phyloP scores from a whole-genome alignment of 23 red algal genomes.

The Gracilaria caudata region DNA sequence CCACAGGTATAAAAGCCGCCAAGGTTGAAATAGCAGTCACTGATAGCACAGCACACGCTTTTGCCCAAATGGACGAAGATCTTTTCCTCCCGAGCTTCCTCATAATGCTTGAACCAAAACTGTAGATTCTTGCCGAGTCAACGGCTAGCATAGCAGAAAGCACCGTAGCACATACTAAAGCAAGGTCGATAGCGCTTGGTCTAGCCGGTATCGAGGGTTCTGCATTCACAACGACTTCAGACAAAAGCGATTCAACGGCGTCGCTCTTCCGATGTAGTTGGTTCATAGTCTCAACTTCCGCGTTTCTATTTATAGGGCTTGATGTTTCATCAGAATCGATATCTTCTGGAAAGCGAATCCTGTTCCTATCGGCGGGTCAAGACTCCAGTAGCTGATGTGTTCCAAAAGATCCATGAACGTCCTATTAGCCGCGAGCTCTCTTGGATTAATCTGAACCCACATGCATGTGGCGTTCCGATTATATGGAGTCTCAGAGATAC shows the following conservation, averaged over 20 bases:
- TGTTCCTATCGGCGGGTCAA: neutral
- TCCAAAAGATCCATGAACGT: neutral
- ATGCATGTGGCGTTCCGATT: neutral
- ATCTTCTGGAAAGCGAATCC: neutral
- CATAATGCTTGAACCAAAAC: neutral
- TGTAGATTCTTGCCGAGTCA: neutral
- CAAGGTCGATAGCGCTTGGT: neutral
- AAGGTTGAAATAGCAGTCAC: neutral
- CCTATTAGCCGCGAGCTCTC: neutral
- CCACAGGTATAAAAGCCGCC: neutral
- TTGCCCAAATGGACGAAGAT: neutral
- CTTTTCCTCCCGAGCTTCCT: neutral
- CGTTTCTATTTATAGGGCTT: neutral
- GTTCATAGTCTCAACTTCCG: neutral
- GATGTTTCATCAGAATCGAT: neutral
- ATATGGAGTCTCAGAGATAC: neutral
- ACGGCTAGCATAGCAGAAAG: neutral
- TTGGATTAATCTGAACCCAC: neutral
- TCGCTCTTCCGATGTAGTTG: neutral
- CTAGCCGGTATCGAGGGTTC: neutral
- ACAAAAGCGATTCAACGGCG: neutral
- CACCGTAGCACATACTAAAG: neutral
- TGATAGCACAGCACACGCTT: neutral
- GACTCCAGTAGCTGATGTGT: neutral
- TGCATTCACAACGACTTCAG: neutral